phyloP scores from a whole-genome alignment of 331 rosid genomes.

The Dryas integrifolia region DNA sequence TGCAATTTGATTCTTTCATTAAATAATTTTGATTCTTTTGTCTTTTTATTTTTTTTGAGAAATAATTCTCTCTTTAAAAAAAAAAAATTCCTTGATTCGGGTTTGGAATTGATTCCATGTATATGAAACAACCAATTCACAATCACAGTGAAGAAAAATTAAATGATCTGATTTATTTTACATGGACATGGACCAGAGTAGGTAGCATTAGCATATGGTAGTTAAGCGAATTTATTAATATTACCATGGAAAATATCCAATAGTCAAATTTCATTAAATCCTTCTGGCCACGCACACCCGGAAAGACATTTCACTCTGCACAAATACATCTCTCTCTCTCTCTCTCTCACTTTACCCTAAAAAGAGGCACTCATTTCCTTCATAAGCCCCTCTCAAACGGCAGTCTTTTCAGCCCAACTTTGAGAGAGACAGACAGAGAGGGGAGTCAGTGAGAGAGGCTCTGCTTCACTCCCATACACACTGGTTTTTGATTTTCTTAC shows the following conservation, averaged over 20 bases:
- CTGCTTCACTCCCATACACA: neutral
- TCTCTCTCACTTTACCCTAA: conserved; percentile 52
- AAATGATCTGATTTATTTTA: neutral
- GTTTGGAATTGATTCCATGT: neutral
- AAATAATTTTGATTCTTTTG: neutral
- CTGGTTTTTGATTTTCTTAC: conserved; percentile 34
- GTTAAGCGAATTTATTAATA: conserved; percentile 11
- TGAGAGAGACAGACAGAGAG: conserved; percentile 28
- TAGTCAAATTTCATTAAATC: neutral
- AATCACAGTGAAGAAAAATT: neutral
- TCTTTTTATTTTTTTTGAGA: neutral
- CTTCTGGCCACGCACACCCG: conserved; percentile 7
- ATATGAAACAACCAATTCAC: conserved; percentile 1
- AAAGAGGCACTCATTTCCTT: conserved; percentile 55
- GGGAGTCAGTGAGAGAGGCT: conserved; percentile 19
- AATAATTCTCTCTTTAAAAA: too few species aligned
- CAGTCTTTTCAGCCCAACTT: conserved; percentile 46
- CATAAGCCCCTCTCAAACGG: conserved; percentile 49
- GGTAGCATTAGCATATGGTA: neutral
- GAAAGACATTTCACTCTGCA: conserved; percentile 12
- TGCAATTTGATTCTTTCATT: neutral
- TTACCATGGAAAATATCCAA: conserved; percentile 8
- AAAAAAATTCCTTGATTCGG: neutral
- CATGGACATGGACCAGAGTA: neutral
- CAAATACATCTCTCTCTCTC: conserved; percentile 15